Evolutionary conservation across 2,329 filamentous ascomycete species (phyloP), one percentile per base, ranked within the genome.

Genomic region (Aureobasidium sp.): DNA sequence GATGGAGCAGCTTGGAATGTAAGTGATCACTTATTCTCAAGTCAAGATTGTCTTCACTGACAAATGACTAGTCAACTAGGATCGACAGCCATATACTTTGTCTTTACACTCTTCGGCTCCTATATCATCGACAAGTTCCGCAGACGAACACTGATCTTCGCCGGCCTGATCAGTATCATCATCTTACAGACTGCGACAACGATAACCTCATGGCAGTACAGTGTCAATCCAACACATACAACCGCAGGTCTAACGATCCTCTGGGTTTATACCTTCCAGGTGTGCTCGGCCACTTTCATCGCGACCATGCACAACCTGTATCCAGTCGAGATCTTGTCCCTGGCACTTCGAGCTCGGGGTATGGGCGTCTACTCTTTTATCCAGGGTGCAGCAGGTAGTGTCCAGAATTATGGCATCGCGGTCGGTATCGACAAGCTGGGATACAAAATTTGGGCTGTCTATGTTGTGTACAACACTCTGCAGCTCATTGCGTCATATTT

Each of bases 361-460:
- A 58, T 58, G 54, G 54, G 77, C 12, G 63, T 78, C 19, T 79
- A 78, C 64, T 70, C 73, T 59, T 69, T 78, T 48, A 76, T 79
- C 19, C 77, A 79, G 67, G 76, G 76, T 22, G 75, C 70, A 12
- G 76, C 76, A 5, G 75, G 76, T 19, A 75, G 76, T 2, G 72
- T 75, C 2, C 74, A 79, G 63, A 75, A 69, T 22, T 79, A 80
- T 61, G 78, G 78, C 5, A 80, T 81, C 57, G 73, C 73, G 1
- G 73, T 80, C 12, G 78, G 77, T 0, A 79, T 81, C 57, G 63
- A 69, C 14, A 77, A 78, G 63, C 66, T 81, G 0, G 77, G 77
- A 0, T 81, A 80, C 64, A 80, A 79, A 70, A 79, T 81, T 49
- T 80, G 78, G 77, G 74, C 74, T 54, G 73, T 82, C 29, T 82